phyloP scores from a whole-genome alignment of 805 yeast species.

The Sporopachydermia quercuum region DNA sequence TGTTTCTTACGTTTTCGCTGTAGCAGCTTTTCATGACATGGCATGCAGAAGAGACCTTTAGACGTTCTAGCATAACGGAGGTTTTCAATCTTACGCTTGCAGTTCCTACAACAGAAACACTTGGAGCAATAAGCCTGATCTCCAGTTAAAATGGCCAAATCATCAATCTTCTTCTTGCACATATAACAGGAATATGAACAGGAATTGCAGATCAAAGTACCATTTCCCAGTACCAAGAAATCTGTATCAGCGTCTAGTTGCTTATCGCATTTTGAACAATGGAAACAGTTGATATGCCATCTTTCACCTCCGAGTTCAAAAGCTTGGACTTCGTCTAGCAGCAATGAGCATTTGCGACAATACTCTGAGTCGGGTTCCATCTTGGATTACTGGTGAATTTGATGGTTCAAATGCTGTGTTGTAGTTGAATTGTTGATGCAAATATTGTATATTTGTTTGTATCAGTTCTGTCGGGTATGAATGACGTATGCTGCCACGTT shows the following conservation, averaged over 20 bases:
- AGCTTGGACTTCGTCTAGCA: conserved; percentile 82
- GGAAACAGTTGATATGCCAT: conserved; percentile 92
- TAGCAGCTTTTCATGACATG: conserved; percentile 72
- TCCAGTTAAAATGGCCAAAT: conserved; percentile 86
- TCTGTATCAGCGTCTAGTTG: conserved; percentile 77
- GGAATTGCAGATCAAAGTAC: conserved; percentile 75
- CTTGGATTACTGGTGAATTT: no score
- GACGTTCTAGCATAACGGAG: conserved; percentile 84
- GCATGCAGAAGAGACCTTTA: conserved; percentile 85
- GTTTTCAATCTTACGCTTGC: conserved; percentile 77
- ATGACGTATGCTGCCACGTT: no score
- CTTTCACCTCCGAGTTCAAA: conserved; percentile 78
- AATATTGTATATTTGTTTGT: no score
- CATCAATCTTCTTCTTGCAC: conserved; percentile 79
- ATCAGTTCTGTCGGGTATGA: no score
- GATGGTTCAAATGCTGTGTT: no score
- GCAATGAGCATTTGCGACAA: conserved; percentile 23
- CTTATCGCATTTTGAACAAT: conserved; percentile 71
- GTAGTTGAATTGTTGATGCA: no score
- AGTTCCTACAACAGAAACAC: conserved; percentile 82
- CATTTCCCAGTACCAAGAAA: conserved; percentile 84
- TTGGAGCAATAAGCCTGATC: conserved; percentile 87
- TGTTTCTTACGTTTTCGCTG: conserved; percentile 30
- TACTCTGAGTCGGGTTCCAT: no score
- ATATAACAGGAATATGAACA: conserved; percentile 86